Evolutionary conservation across 2,329 filamentous ascomycete species (phyloP).

Genomic region (Phialophora chinensis): DNA sequence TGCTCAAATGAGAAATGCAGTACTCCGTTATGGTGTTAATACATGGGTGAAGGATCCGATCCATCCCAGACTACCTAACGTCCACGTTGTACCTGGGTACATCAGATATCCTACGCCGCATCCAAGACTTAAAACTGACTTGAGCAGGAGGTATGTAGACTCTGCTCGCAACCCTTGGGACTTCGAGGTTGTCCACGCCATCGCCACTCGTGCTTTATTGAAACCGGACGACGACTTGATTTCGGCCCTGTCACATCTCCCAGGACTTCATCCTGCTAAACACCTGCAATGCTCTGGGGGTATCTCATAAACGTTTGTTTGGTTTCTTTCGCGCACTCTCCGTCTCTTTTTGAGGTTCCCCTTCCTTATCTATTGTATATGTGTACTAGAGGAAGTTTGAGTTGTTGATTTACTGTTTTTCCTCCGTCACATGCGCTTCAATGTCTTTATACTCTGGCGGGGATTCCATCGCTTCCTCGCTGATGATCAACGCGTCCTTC

Average conservation of each 20-base stretch:
- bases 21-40: background rate
- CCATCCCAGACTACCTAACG: background rate
- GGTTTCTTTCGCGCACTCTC: background rate
- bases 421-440: constrained; percentile 38
- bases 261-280: background rate
- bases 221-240: background rate
- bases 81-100: background rate
- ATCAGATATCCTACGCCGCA: background rate
- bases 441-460: constrained; percentile 46
- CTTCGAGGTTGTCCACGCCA: background rate
- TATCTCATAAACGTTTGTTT: constrained; percentile 23
- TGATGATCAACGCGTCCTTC: constrained; percentile 49
- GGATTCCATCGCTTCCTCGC: constrained; percentile 30
- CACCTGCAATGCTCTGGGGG: constrained; percentile 32
- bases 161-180: background rate
- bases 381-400: background rate
- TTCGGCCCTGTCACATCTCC: background rate
- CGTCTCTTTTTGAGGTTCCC: background rate
- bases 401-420: constrained; percentile 35
- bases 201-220: background rate
- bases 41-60: background rate
- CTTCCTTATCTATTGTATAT: background rate
- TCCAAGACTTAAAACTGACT: background rate
- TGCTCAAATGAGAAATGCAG: too few relatives aligned
- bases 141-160: background rate